A percentile compares a stretch with the other conserved stretches of the same genome.
phyloP scores from a whole-genome alignment of 2,329 filamentous ascomycete species.

The Fusarium denticulatum region DNA sequence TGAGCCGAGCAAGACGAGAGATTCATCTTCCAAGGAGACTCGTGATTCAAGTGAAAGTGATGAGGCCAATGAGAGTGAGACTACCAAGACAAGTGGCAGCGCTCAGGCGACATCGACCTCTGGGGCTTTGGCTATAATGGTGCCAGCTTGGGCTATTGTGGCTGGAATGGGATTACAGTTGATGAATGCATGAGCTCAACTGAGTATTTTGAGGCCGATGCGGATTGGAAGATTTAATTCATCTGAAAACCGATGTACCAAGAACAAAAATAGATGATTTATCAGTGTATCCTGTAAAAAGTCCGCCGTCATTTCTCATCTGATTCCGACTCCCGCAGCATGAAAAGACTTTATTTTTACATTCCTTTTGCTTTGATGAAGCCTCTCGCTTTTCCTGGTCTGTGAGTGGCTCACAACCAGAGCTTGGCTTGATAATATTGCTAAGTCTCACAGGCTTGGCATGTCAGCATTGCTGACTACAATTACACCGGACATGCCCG shows the following conservation, averaged over 20 bases:
- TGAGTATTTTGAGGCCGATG: no score
- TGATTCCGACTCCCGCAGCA: neutral
- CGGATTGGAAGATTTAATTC: no score
- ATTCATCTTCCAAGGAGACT: neutral
- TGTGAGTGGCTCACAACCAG: accelerated
- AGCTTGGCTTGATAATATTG: neutral
- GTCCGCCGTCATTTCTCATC: no score
- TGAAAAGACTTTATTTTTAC: no score
- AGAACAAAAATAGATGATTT: neutral
- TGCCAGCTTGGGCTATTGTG: neutral
- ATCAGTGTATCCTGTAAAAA: neutral
- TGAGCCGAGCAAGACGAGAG: neutral
- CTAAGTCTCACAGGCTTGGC: neutral
- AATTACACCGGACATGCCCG: neutral
- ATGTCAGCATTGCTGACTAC: neutral
- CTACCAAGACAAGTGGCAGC: neutral
- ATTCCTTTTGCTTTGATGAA: accelerated
- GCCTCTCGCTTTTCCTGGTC: accelerated
- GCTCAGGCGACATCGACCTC: neutral
- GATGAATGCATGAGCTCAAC: neutral
- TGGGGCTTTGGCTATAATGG: neutral
- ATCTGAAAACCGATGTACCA: accelerated
- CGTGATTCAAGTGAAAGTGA: neutral
- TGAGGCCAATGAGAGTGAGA: neutral
- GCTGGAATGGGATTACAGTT: neutral